phyloP scores from a whole-genome alignment of 2,329 filamentous ascomycete species.

The Trichoderma citrinoviride region DNA sequence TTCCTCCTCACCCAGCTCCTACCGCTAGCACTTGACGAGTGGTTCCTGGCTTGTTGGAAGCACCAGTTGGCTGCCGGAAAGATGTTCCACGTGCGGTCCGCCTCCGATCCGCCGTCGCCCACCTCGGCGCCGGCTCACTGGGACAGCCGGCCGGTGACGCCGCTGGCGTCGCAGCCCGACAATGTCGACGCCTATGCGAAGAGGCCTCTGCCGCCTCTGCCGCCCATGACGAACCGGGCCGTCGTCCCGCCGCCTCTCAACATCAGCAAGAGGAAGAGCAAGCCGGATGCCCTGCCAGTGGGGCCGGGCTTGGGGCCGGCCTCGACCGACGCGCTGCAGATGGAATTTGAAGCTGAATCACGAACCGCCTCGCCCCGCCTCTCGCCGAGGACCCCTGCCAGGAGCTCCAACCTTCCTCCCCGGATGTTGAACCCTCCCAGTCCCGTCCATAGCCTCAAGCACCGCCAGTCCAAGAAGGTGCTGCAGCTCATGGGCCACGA shows the following conservation, averaged over 20 bases:
- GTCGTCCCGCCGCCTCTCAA: conserved; percentile 18
- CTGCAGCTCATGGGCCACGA: conserved; percentile 43
- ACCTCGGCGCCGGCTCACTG: not conserved
- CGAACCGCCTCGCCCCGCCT: conserved; percentile 9
- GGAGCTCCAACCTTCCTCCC: not conserved
- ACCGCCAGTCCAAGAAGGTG: conserved; percentile 40
- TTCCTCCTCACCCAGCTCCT: not conserved
- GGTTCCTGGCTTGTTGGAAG: not conserved
- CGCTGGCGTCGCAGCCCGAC: not conserved
- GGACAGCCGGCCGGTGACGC: conserved; percentile 6
- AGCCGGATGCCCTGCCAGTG: not conserved
- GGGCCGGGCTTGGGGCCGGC: not conserved
- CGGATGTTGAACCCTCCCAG: not conserved
- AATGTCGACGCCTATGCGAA: conserved; percentile 5
- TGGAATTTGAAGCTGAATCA: not conserved
- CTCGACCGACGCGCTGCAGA: not conserved
- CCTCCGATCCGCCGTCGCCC: conserved; percentile 9
- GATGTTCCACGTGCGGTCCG: conserved; percentile 12
- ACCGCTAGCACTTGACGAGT: not conserved
- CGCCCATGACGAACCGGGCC: not conserved
- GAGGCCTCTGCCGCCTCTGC: conserved; percentile 15
- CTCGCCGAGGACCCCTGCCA: not conserved
- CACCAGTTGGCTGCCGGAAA: not conserved
- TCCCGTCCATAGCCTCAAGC: conserved; percentile 18
- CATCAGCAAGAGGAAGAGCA: conserved; percentile 17